Evolutionary conservation across 768 basidiomycete genomes (phyloP), one percentile per base, ranked within the genome.

Genomic region (Pleurotus eryngii): DNA sequence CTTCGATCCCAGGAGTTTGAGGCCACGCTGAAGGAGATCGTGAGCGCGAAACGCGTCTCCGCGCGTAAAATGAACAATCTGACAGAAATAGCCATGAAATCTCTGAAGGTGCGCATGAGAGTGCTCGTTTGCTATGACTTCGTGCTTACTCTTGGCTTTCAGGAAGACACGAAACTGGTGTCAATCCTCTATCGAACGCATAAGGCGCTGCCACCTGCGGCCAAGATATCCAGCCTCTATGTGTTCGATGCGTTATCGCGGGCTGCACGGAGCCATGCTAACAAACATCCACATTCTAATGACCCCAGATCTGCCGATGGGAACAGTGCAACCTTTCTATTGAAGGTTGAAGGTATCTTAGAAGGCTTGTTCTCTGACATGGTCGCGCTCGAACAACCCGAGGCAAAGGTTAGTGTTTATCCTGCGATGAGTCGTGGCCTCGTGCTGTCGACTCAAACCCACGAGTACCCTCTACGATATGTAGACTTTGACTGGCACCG

Each of bases 201-300:
- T 76, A 92, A 90, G 71, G 81, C 86, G 7, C 78, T 96, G 37
- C 74, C 85, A 3, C 71, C 82, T 14, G 64, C 79, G 9, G 78
- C 81, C 60, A 96, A 98, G 69, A 82, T 95, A 58, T 85, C 84
- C 39, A 94, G 93, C 73, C 78, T 99, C 49, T 99, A 98, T 72
- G 85, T 89, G 40, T 92, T 99, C 68, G 95, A 99, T 73, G 91
- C 95, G 17, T 80, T 99, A 59, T 83, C 92, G 43, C 86, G 96
- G 57, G 94, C 88, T 15, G 92, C 93, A 17, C 81, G 85, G 58
- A 76, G 77, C 58, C 78, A 85, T 47, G 84, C 78, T 46, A 84
- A 75, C 64, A 95, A 94, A 69, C 81, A 82, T 53, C 76, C 78
- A 51, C 67, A 84, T 24, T 75, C 81, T 61, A 82, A 78, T 61